These are phyloP conservation scores for Spathaspora gorwiae DNA, from an alignment of 805 yeast genomes.

Conservation along the genomic window DNA sequence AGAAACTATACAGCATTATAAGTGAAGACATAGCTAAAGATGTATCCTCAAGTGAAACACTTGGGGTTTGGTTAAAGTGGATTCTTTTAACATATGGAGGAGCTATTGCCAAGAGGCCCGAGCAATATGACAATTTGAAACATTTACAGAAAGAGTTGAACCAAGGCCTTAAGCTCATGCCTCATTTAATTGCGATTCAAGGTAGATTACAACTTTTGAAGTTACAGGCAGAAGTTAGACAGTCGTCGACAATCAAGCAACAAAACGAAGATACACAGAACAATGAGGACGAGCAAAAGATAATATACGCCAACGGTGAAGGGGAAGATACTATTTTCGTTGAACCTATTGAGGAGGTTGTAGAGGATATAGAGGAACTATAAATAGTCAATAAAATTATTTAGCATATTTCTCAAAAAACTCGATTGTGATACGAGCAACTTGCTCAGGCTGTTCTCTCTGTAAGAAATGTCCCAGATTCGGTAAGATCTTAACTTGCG, in stretches of 20 bases:
- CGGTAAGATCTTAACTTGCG: conserved; percentile 16
- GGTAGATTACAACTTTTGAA: conserved; percentile 78
- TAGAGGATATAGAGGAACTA: conserved; percentile 31
- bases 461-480: conserved; percentile 38
- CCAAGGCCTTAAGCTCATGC: conserved; percentile 53
- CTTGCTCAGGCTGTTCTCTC: conserved; percentile 30
- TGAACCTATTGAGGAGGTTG: conserved; percentile 20
- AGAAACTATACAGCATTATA: conserved; percentile 23
- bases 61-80: conserved; percentile 76
- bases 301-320: conserved; percentile 39
- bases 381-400: neutral
- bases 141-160: conserved; percentile 54
- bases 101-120: conserved; percentile 47
- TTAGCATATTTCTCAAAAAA: conserved; percentile 20
- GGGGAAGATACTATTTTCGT: conserved; percentile 22
- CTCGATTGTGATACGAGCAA: conserved; percentile 19
- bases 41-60: conserved; percentile 21
- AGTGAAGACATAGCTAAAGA: conserved; percentile 23
- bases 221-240: conserved; percentile 70
- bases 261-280: conserved; percentile 14
- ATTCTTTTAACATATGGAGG: conserved; percentile 67
- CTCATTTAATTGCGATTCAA: conserved; percentile 71
- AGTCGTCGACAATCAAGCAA: conserved; percentile 11
- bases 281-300: conserved; percentile 22
- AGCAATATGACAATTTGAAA: conserved; percentile 52